phyloP scores from a whole-genome alignment of 768 basidiomycete genomes.

The Dentipellis fragilis region DNA sequence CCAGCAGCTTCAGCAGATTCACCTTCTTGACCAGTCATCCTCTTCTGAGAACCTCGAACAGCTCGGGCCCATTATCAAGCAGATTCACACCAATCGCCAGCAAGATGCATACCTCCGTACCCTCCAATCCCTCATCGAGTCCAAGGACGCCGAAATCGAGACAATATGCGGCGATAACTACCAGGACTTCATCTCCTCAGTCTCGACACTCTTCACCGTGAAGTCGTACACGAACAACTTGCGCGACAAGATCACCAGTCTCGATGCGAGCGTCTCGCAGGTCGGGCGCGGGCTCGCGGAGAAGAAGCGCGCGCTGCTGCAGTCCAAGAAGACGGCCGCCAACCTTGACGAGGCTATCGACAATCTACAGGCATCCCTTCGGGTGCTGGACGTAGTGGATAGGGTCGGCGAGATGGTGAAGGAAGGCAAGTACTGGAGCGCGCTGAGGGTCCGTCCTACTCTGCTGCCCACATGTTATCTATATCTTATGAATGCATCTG shows the following conservation, averaged over 20 bases:
- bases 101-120: constrained; percentile 86
- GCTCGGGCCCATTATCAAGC: constrained; percentile 89
- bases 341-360: constrained; percentile 97
- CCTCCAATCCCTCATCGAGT: constrained; percentile 78
- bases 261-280: constrained; percentile 83
- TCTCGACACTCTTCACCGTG: constrained; percentile 92
- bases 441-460: constrained; percentile 65
- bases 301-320: constrained; percentile 85
- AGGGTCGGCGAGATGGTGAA: constrained; percentile 89
- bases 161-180: constrained; percentile 94
- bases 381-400: constrained; percentile 87
- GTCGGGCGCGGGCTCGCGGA: constrained; percentile 82
- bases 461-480: constrained; percentile 13
- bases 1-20: constrained; percentile 86
- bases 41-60: constrained; percentile 93
- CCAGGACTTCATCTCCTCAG: constrained; percentile 94
- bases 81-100: constrained; percentile 78
- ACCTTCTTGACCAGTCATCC: constrained; percentile 78
- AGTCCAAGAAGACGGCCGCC: constrained; percentile 85
- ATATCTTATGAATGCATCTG: constrained; percentile 16
- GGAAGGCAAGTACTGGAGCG: constrained; percentile 94
- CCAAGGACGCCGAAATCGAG: constrained; percentile 95
- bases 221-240: constrained; percentile 94
- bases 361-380: constrained; percentile 84
- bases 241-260: constrained; percentile 79